Percentiles rank a stretch among this genome's conserved stretches.
phyloP scores from a whole-genome alignment of 1,284 basidiomycete species.

The Trametes pubescens region DNA sequence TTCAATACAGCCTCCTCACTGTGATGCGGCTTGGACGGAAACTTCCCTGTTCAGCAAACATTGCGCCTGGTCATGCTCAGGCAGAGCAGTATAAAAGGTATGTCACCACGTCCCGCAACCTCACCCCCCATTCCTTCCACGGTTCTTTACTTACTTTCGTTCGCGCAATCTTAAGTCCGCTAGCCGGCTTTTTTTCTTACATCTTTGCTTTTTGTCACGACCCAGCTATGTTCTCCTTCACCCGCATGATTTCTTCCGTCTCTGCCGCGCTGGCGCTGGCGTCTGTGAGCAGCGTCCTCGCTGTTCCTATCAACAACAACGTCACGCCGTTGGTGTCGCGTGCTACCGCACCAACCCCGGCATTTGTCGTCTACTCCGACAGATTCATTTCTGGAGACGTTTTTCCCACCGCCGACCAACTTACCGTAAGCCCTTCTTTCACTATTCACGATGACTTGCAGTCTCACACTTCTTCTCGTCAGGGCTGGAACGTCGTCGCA shows the following conservation, averaged over 20 bases:
- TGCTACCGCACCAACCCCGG: conserved; percentile 23
- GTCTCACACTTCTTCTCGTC: neutral
- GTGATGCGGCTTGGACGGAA: conserved; percentile 2
- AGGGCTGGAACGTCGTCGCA: conserved; percentile 32
- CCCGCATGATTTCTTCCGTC: conserved; percentile 31
- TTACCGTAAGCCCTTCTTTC: conserved; percentile 12
- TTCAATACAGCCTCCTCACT: conserved; percentile 2
- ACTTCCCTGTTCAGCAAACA: neutral
- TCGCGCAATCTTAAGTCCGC: conserved; percentile 28
- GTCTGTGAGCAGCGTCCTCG: conserved; percentile 27
- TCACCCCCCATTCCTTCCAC: conserved; percentile 19
- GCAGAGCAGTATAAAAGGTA: conserved; percentile 7
- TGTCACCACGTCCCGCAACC: neutral
- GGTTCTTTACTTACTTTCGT: conserved; percentile 27
- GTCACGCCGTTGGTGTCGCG: conserved; percentile 21
- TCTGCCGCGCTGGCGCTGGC: conserved; percentile 30
- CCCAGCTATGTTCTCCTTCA: conserved; percentile 31
- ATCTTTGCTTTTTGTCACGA: conserved; percentile 20
- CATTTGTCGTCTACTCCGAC: conserved; percentile 33
- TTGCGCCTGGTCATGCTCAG: neutral
- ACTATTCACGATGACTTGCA: neutral
- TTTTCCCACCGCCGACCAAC: conserved; percentile 18
- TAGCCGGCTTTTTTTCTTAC: conserved; percentile 28
- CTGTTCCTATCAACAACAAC: conserved; percentile 19
- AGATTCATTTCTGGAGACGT: conserved; percentile 27